Percentiles rank a stretch among this genome's conserved stretches.
These are phyloP conservation scores for Setaria italica DNA, from an alignment of 202 grass and related monocot species.

Conservation along the genomic window DNA sequence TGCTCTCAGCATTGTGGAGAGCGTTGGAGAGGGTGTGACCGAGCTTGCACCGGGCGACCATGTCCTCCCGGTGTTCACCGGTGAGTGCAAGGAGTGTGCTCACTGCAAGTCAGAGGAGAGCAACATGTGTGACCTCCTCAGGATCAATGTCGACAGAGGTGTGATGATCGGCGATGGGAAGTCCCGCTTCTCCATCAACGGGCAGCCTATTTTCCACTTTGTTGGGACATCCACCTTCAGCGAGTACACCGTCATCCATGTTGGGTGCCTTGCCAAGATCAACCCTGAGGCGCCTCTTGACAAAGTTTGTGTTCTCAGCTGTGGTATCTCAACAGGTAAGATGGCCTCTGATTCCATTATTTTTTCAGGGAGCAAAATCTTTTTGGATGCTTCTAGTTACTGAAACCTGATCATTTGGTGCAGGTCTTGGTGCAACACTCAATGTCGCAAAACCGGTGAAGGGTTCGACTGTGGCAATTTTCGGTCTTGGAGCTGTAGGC, in stretches of 20 bases:
- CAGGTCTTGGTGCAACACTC: conserved; percentile 71
- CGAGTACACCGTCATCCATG: conserved; percentile 83
- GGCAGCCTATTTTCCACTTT: conserved; percentile 76
- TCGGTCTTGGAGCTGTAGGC: conserved; percentile 79
- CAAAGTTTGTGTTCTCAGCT: conserved; percentile 82
- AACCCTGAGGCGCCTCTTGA: conserved; percentile 69
- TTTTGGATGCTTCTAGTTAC: not conserved
- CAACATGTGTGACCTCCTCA: conserved; percentile 80
- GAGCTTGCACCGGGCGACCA: conserved; percentile 76
- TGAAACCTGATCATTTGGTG: not conserved
- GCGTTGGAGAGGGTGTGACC: conserved; percentile 66
- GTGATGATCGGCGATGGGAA: conserved; percentile 73
- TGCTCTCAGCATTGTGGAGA: conserved; percentile 70
- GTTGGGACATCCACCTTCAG: conserved; percentile 81
- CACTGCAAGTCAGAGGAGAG: conserved; percentile 88
- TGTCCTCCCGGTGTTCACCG: conserved; percentile 85
- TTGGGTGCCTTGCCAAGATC: conserved; percentile 75
- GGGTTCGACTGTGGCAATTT: conserved; percentile 67
- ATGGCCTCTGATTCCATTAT: not conserved
- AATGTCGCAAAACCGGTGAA: conserved; percentile 78
- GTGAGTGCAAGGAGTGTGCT: conserved; percentile 79
- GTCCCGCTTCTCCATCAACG: conserved; percentile 62
- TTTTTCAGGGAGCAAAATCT: not conserved
- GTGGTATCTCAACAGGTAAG: conserved; percentile 78
- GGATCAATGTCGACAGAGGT: conserved; percentile 68